A percentile compares a stretch with the other conserved stretches of the same genome.
These are phyloP conservation scores for Perkinsus marinus DNA, from an alignment of 169 alveolate species.

Conservation along the genomic window DNA sequence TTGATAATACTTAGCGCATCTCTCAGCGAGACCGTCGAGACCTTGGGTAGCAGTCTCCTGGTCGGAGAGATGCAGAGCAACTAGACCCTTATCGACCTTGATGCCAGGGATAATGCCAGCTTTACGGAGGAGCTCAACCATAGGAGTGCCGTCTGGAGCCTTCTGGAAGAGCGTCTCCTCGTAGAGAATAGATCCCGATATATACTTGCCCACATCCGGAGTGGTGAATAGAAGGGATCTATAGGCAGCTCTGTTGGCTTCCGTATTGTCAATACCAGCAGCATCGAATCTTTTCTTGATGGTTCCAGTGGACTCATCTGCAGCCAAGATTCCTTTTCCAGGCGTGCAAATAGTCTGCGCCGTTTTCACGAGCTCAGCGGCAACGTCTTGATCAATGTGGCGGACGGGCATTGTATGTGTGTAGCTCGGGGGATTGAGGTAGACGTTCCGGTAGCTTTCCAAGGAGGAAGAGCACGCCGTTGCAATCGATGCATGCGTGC, in stretches of 20 bases:
- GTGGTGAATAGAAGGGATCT: conserved; percentile 86
- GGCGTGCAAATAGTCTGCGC: conserved; percentile 21
- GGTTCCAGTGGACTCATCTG: conserved; percentile 96
- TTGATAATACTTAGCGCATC: conserved; percentile 85
- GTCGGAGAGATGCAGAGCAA: conserved; percentile 68
- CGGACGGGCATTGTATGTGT: too few relatives aligned
- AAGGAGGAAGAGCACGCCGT: too few relatives aligned
- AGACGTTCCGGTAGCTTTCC: too few relatives aligned
- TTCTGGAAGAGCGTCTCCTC: conserved; percentile 94
- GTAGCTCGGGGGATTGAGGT: too few relatives aligned
- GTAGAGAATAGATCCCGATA: conserved; percentile 92
- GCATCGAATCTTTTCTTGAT: conserved; percentile 78
- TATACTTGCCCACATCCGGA: conserved; percentile 75
- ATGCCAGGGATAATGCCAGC: conserved; percentile 95
- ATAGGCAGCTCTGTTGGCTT: conserved; percentile 84
- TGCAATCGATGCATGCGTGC: too few relatives aligned
- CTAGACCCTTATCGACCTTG: conserved; percentile 90
- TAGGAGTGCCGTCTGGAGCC: conserved; percentile 64
- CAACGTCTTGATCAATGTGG: too few relatives aligned
- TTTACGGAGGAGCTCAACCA: conserved; percentile 63
- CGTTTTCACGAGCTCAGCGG: conserved; percentile 19
- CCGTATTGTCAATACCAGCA: conserved; percentile 83
- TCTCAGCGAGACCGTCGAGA: conserved; percentile 86
- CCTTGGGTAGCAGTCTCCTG: conserved; percentile 73
- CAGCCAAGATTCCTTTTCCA: conserved; percentile 97